These are phyloP conservation scores for Rhodotorula sp. DNA, from an alignment of 1,284 basidiomycete genomes.

Conservation along the genomic window DNA sequence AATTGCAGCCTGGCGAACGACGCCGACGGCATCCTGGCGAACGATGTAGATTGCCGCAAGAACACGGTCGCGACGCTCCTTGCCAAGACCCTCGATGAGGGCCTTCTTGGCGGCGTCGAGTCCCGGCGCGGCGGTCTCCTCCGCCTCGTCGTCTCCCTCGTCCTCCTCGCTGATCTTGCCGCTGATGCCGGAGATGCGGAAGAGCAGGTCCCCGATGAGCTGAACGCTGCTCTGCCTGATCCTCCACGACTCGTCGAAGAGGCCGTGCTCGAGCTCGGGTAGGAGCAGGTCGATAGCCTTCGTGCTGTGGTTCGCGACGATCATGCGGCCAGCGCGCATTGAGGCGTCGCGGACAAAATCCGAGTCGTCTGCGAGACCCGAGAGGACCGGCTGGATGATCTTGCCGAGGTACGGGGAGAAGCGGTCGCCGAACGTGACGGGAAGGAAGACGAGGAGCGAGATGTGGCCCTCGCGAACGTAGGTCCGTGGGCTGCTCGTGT, in stretches of 20 bases:
- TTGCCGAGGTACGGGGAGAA: slow-evolving; percentile 95
- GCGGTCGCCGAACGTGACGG: slow-evolving; percentile 90
- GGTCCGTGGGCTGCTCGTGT: slow-evolving; percentile 81
- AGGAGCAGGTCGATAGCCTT: slow-evolving; percentile 91
- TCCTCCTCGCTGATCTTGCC: slow-evolving; percentile 85
- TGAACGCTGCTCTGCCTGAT: slow-evolving; percentile 91
- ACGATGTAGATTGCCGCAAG: slow-evolving; percentile 88
- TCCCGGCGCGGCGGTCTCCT: slow-evolving; percentile 49
- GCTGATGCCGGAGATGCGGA: slow-evolving; percentile 97
- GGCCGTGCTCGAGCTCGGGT: slow-evolving; percentile 89
- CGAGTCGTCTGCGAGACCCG: slow-evolving; percentile 87
- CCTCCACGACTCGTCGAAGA: slow-evolving; percentile 93
- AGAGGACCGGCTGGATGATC: slow-evolving; percentile 89
- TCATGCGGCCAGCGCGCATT: slow-evolving; percentile 98
- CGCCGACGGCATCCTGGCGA: slow-evolving; percentile 86
- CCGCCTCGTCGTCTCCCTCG: slow-evolving; percentile 70
- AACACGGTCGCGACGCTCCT: slow-evolving; percentile 84
- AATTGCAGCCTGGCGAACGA: slow-evolving; percentile 86
- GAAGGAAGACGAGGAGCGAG: slow-evolving; percentile 92
- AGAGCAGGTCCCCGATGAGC: slow-evolving; percentile 90
- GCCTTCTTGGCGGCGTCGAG: slow-evolving; percentile 76
- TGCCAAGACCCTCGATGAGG: slow-evolving; percentile 82
- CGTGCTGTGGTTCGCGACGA: slow-evolving; percentile 89
- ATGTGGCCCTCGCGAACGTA: slow-evolving; percentile 98
- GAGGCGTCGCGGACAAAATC: slow-evolving; percentile 77